Percentiles rank a stretch among this genome's conserved stretches.
Evolutionary conservation across 73 alveolate genomes (phyloP).

Genomic region (Symbiodinium natans): DNA sequence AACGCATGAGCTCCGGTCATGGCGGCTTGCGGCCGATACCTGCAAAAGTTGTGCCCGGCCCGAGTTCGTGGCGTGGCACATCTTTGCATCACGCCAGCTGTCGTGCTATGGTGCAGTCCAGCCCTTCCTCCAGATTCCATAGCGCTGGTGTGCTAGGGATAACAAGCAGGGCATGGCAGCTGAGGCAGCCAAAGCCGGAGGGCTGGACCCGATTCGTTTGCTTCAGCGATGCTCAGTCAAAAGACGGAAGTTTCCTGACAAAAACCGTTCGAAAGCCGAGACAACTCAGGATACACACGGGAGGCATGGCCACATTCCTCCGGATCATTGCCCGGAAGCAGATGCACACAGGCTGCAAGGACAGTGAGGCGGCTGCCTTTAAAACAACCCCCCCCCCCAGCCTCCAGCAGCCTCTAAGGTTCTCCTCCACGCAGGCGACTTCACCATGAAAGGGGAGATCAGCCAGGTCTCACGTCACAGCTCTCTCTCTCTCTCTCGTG

Average conservation of each 20-base stretch:
- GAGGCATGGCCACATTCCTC: neutral
- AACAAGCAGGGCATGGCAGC: neutral
- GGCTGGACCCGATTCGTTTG: constrained; percentile 91
- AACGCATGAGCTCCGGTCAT: neutral
- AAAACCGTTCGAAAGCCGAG: neutral
- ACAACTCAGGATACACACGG: constrained; percentile 52
- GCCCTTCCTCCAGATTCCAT: no score
- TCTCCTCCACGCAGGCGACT: constrained; percentile 77
- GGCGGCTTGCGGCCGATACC: neutral
- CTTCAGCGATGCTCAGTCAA: constrained; percentile 36
- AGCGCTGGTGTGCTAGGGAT: neutral
- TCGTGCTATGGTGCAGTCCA: no score
- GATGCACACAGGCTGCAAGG: neutral
- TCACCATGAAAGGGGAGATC: constrained; percentile 24
- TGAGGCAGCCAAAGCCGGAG: constrained; percentile 40
- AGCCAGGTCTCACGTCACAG: neutral
- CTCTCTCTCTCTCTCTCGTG: neutral
- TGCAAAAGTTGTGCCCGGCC: neutral
- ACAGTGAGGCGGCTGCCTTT: no score
- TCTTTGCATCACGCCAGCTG: no score
- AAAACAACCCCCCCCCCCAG: neutral
- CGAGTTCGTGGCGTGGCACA: neutral
- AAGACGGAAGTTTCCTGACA: neutral
- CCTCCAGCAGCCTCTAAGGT: neutral
- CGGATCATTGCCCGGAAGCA: constrained; percentile 30